Evolutionary conservation across 1,284 basidiomycete species (phyloP), one percentile per base, ranked within the genome.

Genomic region (Sanghuangporus sanghuang): DNA sequence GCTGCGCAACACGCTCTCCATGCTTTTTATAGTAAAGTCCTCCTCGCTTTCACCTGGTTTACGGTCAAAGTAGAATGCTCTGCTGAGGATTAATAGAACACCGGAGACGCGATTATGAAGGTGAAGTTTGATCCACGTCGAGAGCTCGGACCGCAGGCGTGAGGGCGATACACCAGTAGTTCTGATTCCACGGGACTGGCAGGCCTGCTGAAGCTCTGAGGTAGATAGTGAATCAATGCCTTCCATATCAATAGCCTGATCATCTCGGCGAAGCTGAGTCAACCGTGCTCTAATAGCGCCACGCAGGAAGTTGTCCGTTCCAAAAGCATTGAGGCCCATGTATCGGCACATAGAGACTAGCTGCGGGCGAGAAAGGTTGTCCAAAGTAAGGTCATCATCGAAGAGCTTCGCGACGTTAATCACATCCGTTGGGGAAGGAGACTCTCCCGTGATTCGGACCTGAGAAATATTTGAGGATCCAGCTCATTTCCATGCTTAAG

Each of bases 291-390:
- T 90, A 73, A 99, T 95, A 66, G 93, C 90, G 64, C 95, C 95
- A 62, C 96, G 92, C 54, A 99, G 83, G 79, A 98, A 98, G 77
- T 98, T 98, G 77, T 99, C 96, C 42, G 97, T 99, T 52, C 96
- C 96, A 71, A 98, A 99, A 2, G 96, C 96, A 76, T 98, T 95
- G 73, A 98, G 86, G 69, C 93, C 95, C 95, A 99, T 98, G 76
- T 97, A 98, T 62, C 94, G 85, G 71, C 91, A 98, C 89, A 97
- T 96, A 2, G 94, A 96, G 46, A 98, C 95, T 16, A 99, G 85
- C 77, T 99, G 96, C 27, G 97, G 96, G 38, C 96, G 89, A 3
- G 95, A 95, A 66, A 99, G 82, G 76, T 99, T 99, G 82, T 99
- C 97, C 64, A 99, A 85, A 0, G 96, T 98, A 65, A 99, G 84